A percentile compares a stretch with the other conserved stretches of the same genome.
These are phyloP conservation scores for Irpex lacteus DNA, from an alignment of 1,284 basidiomycete species.

Conservation along the genomic window DNA sequence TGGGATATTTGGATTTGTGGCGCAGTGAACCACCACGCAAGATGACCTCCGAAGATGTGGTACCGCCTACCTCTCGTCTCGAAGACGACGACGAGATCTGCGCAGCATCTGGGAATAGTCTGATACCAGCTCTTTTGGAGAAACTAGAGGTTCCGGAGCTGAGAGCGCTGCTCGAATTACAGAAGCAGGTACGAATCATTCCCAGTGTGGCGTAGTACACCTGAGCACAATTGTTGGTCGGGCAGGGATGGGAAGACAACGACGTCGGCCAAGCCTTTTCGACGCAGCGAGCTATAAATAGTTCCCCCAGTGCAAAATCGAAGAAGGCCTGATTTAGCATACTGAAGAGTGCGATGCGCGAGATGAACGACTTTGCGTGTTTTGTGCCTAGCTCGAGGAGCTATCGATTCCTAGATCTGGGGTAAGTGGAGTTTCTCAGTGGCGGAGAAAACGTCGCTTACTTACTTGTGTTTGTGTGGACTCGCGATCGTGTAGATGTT, in stretches of 20 bases:
- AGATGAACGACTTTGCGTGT: conserved; percentile 14
- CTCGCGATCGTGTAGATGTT: conserved; percentile 24
- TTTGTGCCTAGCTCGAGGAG: conserved; percentile 8
- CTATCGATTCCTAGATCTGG: conserved; percentile 21
- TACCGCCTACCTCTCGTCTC: background rate
- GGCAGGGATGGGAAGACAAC: conserved; percentile 14
- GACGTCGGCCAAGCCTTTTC: conserved; percentile 12
- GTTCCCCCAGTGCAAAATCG: background rate
- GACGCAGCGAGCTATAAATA: conserved; percentile 3
- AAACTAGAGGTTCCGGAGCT: background rate
- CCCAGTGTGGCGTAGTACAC: too few relatives aligned
- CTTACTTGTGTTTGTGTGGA: too few relatives aligned
- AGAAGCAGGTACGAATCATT: background rate
- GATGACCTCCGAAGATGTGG: background rate
- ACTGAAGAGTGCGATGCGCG: conserved; percentile 17
- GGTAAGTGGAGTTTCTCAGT: conserved; percentile 8
- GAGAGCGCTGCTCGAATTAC: background rate
- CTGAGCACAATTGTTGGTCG: too few relatives aligned
- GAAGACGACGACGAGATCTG: background rate
- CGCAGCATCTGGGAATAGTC: background rate
- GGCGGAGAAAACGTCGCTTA: background rate
- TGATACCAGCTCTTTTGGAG: background rate
- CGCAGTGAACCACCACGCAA: background rate
- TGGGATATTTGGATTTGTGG: too few relatives aligned
- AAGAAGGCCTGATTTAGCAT: conserved; percentile 15